Percentiles rank a stretch among this genome's conserved stretches.
These are phyloP conservation scores for Ceratobasidium sp. DNA, from an alignment of 1,284 basidiomycete species.

Conservation along the genomic window DNA sequence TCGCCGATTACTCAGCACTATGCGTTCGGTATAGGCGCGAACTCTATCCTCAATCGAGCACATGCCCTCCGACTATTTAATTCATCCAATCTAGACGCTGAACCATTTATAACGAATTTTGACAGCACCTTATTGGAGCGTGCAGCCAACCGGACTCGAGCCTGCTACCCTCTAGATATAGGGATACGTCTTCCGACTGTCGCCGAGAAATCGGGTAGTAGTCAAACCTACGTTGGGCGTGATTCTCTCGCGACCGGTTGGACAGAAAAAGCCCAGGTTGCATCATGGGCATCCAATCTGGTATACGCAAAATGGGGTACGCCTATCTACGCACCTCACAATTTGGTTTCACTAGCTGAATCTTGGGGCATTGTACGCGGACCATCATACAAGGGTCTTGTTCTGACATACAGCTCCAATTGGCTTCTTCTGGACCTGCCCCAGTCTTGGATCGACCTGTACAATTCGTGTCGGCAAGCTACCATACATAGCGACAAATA, in stretches of 20 bases:
- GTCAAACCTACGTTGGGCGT: background rate
- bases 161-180: slow-evolving; percentile 20
- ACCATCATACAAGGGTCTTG: background rate
- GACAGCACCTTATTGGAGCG: slow-evolving; percentile 16
- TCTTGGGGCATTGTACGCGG: slow-evolving; percentile 6
- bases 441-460: background rate
- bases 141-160: slow-evolving; percentile 12
- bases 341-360: slow-evolving; percentile 17
- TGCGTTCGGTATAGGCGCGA: slow-evolving; percentile 50
- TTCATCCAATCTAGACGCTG: slow-evolving; percentile 5
- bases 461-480: slow-evolving; percentile 21
- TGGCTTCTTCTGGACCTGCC: slow-evolving; percentile 11
- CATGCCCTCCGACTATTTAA: slow-evolving; percentile 22
- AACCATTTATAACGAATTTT: background rate
- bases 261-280: slow-evolving; percentile 8
- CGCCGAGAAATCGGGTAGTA: background rate
- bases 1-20: slow-evolving; percentile 57
- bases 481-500: background rate
- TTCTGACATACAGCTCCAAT: slow-evolving; percentile 2
- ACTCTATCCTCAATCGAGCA: slow-evolving; percentile 19
- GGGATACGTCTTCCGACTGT: background rate
- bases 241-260: background rate
- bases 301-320: background rate
- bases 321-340: background rate
- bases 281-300: slow-evolving; percentile 14